Evolutionary conservation across 2,329 filamentous ascomycete species (phyloP).

Genomic region (Pseudogymnoascus sp.): DNA sequence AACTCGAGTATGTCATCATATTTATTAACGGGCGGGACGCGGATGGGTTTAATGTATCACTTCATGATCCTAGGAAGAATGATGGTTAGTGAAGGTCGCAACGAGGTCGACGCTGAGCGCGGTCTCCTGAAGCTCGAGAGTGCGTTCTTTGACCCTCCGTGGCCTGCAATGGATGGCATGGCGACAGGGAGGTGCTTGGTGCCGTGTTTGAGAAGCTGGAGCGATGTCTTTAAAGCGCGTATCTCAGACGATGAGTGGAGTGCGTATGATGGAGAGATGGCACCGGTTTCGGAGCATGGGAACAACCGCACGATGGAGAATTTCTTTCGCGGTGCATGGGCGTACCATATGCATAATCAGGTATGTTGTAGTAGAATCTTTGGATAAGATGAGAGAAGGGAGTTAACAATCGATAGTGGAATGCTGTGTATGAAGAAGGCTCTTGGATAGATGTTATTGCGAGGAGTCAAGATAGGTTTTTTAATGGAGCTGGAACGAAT

Average conservation of each 20-base stretch:
- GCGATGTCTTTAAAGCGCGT: background rate
- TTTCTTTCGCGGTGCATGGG: background rate
- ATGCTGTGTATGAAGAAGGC: background rate
- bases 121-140: background rate
- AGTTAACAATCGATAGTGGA: background rate
- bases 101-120: background rate
- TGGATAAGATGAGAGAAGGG: background rate
- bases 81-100: background rate
- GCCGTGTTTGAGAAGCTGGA: background rate
- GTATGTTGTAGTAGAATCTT: background rate
- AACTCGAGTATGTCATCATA: background rate
- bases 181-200: background rate
- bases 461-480: background rate
- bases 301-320: background rate
- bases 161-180: background rate
- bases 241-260: background rate
- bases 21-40: background rate
- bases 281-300: background rate
- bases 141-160: background rate
- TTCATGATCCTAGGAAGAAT: background rate
- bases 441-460: conserved; percentile 6
- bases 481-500: background rate
- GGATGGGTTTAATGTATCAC: background rate
- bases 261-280: background rate
- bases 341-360: conserved; percentile 2